Conservation (phyloP, 192 early-diverging fungal species). For the Neocallimastix lanati region DNA sequence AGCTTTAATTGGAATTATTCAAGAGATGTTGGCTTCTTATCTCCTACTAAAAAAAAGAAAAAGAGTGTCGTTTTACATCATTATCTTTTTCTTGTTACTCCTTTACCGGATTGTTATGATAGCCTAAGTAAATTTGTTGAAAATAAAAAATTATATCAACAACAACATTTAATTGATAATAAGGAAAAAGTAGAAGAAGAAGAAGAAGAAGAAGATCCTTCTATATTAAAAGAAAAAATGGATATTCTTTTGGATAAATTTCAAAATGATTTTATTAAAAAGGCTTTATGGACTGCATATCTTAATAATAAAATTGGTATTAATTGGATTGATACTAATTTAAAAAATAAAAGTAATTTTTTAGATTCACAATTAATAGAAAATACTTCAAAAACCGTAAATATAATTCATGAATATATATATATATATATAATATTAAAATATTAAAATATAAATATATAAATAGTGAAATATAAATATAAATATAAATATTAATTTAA, state of each 20-base stretch:
- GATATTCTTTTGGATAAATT: neutral
- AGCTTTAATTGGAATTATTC: neutral
- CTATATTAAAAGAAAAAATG: neutral
- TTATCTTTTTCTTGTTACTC: neutral
- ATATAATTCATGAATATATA: neutral
- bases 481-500: too few species aligned
- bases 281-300: neutral
- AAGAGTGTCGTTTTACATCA: neutral
- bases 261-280: neutral
- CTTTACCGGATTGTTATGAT: neutral
- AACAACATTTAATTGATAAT: neutral
- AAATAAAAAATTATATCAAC: neutral
- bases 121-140: neutral
- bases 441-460: too few species aligned
- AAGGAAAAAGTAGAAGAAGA: neutral
- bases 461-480: too few species aligned
- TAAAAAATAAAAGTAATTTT: neutral
- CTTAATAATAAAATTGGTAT: neutral
- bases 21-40: neutral
- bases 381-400: neutral
- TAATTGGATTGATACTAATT: neutral
- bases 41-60: neutral
- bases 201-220: neutral
- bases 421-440: too few species aligned
- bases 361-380: neutral